Base-by-base conservation (phyloP, 305 asterid species). In the Stenogyne calaminthoides region DNA sequence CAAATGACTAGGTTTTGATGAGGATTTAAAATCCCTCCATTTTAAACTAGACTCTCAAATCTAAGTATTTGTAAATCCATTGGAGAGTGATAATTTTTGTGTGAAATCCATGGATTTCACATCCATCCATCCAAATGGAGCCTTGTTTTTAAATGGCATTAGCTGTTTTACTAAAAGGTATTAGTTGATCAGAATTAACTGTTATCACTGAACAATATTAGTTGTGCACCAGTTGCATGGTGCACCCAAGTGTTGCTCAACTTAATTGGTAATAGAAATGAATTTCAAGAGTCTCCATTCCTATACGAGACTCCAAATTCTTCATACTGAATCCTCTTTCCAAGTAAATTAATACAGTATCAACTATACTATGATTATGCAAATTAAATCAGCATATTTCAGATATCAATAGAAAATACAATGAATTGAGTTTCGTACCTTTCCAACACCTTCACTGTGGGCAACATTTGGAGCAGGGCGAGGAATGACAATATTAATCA, bases 401-500 rank as follows among this genome's bases (percentile, higher is more conserved):
- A 40, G 40, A 15, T 9, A 61, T 18, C 69, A 54, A 3, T 39
- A 39, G 55, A 29, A 73, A 19, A 40, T 25, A 44, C 6, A 7
- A 2, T 12, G 11, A 10, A 37, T 3, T 8, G 34, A 18, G 68
- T 51, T 27, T 11, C 37, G 16, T 77, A 83, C 88, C 85, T 82
- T 86, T 73, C 88, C 88, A 69, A 84, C 68, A 64, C 86, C 85
- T 8, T 69, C 77, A 60, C 64, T 16, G 32, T 52, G 64, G 71
- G 79, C 70, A 69, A 70, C 80, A 77, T 81, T 34, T 20, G 83
- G 76, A 73, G 7, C 60, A 32, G 89, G 88, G 47, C 89, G 89
- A 61, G 94, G 88, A 71, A 86, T 84, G 51, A 80, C 82, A 69
- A 83, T 86, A 75, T 74, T 65, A 69, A 86, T 79, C 86, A 88